Percentiles rank a stretch among this genome's conserved stretches.
Conservation (phyloP, 495 filamentous ascomycete genomes). For the Lasiosphaeris hirsuta region DNA sequence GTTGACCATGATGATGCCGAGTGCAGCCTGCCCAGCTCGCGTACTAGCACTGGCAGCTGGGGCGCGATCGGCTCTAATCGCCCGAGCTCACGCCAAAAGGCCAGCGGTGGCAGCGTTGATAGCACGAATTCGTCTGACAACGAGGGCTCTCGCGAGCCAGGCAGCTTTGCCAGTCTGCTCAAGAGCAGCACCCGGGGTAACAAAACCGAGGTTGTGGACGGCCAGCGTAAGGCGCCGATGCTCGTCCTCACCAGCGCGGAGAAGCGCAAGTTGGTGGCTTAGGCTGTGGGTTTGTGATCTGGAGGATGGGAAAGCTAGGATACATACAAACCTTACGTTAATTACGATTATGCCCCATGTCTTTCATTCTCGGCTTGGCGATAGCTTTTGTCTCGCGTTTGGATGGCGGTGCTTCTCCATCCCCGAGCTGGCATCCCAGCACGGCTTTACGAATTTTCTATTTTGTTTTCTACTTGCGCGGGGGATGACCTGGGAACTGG, state of each 20-base stretch:
- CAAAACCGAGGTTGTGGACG: slow-evolving; percentile 48
- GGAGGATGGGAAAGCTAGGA: slow-evolving; percentile 10
- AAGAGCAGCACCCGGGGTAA: slow-evolving; percentile 48
- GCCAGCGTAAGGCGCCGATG: slow-evolving; percentile 76
- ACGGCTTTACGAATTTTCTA: slow-evolving; percentile 25
- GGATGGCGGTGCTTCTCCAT: slow-evolving; percentile 23
- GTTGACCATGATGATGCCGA: slow-evolving; percentile 63
- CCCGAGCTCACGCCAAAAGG: slow-evolving; percentile 56
- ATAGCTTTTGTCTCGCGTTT: background rate
- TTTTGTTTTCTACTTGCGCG: slow-evolving; percentile 12
- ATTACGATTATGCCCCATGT: slow-evolving; percentile 37
- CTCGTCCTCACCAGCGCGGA: slow-evolving; percentile 84
- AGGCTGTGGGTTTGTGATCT: slow-evolving; percentile 2
- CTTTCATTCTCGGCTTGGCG: slow-evolving; percentile 20
- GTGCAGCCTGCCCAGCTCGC: slow-evolving; percentile 70
- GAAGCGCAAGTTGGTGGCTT: slow-evolving; percentile 66
- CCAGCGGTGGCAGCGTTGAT: slow-evolving; percentile 56
- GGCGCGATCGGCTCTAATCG: slow-evolving; percentile 84
- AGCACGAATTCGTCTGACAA: slow-evolving; percentile 55
- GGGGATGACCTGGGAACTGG: slow-evolving; percentile 22
- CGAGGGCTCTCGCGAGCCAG: slow-evolving; percentile 28
- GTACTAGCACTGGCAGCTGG: slow-evolving; percentile 64
- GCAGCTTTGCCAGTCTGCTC: slow-evolving; percentile 57
- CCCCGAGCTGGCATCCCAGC: background rate
- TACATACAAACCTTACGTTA: slow-evolving; percentile 28